A percentile compares a stretch with the other conserved stretches of the same genome.
Evolutionary conservation across 1,284 basidiomycete species (phyloP).

Genomic region (Phenoliferia sp.): DNA sequence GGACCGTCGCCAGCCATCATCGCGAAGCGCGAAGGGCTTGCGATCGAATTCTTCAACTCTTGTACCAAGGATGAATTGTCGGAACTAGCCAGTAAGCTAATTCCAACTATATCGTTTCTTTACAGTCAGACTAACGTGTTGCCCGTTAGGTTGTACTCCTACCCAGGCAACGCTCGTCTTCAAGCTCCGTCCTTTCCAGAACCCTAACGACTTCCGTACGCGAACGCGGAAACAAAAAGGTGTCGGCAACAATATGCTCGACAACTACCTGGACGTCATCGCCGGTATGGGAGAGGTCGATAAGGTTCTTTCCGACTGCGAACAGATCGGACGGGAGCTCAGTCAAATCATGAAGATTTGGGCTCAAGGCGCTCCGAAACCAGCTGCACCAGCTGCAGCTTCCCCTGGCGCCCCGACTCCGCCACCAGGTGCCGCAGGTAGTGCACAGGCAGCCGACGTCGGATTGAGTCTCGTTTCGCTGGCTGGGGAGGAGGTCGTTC

Average conservation of each 20-base stretch:
- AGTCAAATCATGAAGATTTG: slow-evolving; percentile 70
- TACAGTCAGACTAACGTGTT: neutral
- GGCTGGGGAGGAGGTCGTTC: slow-evolving; percentile 43
- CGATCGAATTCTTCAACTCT: slow-evolving; percentile 82
- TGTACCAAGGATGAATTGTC: slow-evolving; percentile 68
- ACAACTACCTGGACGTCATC: slow-evolving; percentile 83
- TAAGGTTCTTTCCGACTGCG: slow-evolving; percentile 79
- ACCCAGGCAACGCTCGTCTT: slow-evolving; percentile 80
- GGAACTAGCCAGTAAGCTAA: slow-evolving; percentile 74
- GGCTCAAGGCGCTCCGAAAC: slow-evolving; percentile 50
- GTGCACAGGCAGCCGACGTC: slow-evolving; percentile 19
- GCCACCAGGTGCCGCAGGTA: slow-evolving; percentile 13
- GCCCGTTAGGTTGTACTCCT: slow-evolving; percentile 62
- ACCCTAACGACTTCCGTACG: slow-evolving; percentile 68
- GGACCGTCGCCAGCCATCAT: slow-evolving; percentile 17
- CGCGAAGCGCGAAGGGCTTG: slow-evolving; percentile 47
- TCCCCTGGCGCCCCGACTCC: neutral
- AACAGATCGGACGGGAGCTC: slow-evolving; percentile 64
- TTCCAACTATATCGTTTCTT: neutral
- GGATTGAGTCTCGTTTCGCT: slow-evolving; percentile 44
- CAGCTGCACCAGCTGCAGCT: slow-evolving; percentile 9
- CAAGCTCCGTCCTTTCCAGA: slow-evolving; percentile 70
- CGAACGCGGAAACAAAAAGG: slow-evolving; percentile 87
- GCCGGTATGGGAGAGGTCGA: slow-evolving; percentile 88
- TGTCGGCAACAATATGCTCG: slow-evolving; percentile 82